Percentiles rank a stretch among this genome's conserved stretches.
Evolutionary conservation across 805 yeast genomes (phyloP).

Genomic region (Metschnikowia lunata): DNA sequence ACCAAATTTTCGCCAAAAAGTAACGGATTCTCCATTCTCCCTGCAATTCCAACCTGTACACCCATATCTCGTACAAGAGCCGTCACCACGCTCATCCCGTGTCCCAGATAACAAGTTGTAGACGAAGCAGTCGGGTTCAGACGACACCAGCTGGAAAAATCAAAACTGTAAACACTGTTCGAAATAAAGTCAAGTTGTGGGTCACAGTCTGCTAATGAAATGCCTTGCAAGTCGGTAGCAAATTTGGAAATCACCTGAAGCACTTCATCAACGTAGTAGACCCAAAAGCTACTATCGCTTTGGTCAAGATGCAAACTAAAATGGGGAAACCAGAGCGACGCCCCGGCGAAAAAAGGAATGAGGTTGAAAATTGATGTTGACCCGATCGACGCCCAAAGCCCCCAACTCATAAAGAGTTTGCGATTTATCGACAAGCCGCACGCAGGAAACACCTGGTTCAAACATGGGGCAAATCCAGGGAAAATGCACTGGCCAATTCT

Average conservation of each 20-base stretch:
- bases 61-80: conserved; percentile 50
- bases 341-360: conserved; percentile 9
- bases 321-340: conserved; percentile 32
- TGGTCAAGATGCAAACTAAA: conserved; percentile 34
- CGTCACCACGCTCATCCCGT: conserved; percentile 46
- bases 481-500: too few species aligned
- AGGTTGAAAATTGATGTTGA: conserved; percentile 9
- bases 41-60: conserved; percentile 38
- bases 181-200: conserved; percentile 15
- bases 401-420: conserved; percentile 9
- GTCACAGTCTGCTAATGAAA: conserved; percentile 9
- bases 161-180: conserved; percentile 40
- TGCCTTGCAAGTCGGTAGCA: conserved; percentile 37
- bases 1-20: conserved; percentile 13
- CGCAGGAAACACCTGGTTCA: neutral
- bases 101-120: conserved; percentile 28
- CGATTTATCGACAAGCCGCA: neutral
- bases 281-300: conserved; percentile 33
- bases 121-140: conserved; percentile 19
- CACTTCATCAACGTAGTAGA: conserved; percentile 34
- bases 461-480: too few species aligned
- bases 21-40: conserved; percentile 35
- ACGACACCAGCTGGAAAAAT: conserved; percentile 48
- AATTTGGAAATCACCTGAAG: conserved; percentile 42
- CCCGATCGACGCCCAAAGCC: conserved; percentile 9